Conservation (phyloP, 176 grass and related monocot species). For the Musa schizocarpa region DNA sequence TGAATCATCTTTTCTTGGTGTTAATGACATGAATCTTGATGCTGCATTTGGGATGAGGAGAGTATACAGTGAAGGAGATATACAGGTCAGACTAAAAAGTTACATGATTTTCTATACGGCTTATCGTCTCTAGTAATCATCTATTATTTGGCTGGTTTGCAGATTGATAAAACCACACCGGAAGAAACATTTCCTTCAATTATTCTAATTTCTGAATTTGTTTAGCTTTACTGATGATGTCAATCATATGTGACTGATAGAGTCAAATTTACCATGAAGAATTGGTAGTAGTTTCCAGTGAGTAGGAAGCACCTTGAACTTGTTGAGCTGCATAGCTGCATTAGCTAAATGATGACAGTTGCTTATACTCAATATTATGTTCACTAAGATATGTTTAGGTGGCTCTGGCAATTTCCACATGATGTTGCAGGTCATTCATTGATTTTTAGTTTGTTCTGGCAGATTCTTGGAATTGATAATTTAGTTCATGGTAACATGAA, state of each 20-base stretch:
- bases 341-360: neutral
- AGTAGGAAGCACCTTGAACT: no score
- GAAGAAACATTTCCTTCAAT: neutral
- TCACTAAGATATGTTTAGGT: neutral
- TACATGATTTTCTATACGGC: neutral
- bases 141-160: neutral
- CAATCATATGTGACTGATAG: neutral
- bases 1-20: conserved; percentile 72
- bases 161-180: neutral
- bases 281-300: neutral
- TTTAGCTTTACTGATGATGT: neutral
- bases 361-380: neutral
- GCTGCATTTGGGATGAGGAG: conserved; percentile 64
- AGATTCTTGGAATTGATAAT: conserved; percentile 9
- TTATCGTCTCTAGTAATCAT: neutral
- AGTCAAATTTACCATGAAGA: neutral
- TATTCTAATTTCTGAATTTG: neutral
- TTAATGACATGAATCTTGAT: conserved; percentile 78
- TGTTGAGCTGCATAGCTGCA: neutral
- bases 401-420: conserved; percentile 4
- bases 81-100: conserved; percentile 42
- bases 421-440: conserved; percentile 2
- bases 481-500: neutral
- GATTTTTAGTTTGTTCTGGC: conserved; percentile 4
- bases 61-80: conserved; percentile 90